Percentiles rank a stretch among this genome's conserved stretches.
phyloP scores from a whole-genome alignment of 225 moss, liverwort and hornwort genomes.

The Polytrichum commune region DNA sequence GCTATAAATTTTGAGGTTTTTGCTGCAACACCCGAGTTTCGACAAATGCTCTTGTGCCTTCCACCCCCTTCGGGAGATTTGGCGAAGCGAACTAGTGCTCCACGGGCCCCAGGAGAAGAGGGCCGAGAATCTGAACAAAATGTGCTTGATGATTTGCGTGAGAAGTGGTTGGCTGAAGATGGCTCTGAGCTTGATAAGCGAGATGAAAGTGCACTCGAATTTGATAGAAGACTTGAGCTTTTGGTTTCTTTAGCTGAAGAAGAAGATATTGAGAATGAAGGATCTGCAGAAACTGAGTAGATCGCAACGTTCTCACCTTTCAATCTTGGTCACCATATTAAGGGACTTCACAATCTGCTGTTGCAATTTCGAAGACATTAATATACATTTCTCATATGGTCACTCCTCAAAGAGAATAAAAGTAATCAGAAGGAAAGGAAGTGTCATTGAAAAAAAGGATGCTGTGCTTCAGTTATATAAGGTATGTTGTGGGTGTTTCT shows the following conservation, averaged over 20 bases:
- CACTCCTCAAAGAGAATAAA: too few relatives aligned
- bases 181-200: conserved; percentile 81
- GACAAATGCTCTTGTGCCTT: conserved; percentile 65
- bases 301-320: too few relatives aligned
- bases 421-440: too few relatives aligned
- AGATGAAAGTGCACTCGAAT: conserved; percentile 73
- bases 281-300: too few relatives aligned
- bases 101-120: conserved; percentile 73
- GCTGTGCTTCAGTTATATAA: too few relatives aligned
- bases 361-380: too few relatives aligned
- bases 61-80: conserved; percentile 87
- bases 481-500: too few relatives aligned
- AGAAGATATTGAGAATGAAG: conserved; percentile 15
- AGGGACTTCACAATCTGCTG: too few relatives aligned
- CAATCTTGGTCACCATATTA: too few relatives aligned
- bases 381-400: too few relatives aligned
- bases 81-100: conserved; percentile 66
- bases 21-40: conserved; percentile 62
- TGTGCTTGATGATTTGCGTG: conserved; percentile 79
- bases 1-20: conserved; percentile 82
- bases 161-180: conserved; percentile 92
- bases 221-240: conserved; percentile 59
- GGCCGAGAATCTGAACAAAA: conserved; percentile 53
- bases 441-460: too few relatives aligned
- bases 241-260: conserved; percentile 41